Percentiles rank a stretch among this genome's conserved stretches.
Evolutionary conservation across 306 rosid species (phyloP).

Genomic region (Quercus berberidifolia): DNA sequence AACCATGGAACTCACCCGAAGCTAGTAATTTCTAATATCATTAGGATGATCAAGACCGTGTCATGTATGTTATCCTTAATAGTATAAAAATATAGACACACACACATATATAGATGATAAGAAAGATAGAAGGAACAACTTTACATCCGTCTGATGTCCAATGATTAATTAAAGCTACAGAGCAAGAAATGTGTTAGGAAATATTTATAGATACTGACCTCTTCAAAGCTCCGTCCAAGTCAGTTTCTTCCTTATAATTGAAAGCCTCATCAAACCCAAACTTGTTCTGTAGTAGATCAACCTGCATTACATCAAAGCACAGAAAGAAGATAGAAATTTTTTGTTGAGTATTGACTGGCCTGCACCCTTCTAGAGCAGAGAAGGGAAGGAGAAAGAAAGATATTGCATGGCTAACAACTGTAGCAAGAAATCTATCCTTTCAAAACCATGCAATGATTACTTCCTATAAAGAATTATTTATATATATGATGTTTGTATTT

Average conservation of each 20-base stretch:
- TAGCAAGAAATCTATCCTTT: background rate
- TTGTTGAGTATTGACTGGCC: background rate
- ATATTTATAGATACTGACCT: background rate
- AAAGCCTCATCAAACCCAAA: background rate
- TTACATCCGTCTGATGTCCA: background rate
- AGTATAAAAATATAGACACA: too few relatives aligned
- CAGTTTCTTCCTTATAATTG: background rate
- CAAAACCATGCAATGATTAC: background rate
- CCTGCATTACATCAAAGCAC: background rate
- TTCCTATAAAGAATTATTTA: too few relatives aligned
- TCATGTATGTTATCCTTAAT: background rate
- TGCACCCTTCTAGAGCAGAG: background rate
- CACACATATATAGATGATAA: background rate
- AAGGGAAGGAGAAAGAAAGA: background rate
- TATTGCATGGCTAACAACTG: background rate
- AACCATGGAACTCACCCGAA: too few relatives aligned
- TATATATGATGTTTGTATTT: too few relatives aligned
- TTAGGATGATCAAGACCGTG: background rate
- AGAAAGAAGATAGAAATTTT: background rate
- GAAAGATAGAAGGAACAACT: background rate
- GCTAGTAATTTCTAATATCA: too few relatives aligned
- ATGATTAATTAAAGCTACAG: background rate
- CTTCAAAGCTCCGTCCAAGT: background rate
- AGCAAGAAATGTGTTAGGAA: background rate
- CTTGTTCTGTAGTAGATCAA: background rate